Evolutionary conservation across 257 asterid genomes (phyloP), one percentile per base, ranked within the genome.

Genomic region (Solanum virginianum): DNA sequence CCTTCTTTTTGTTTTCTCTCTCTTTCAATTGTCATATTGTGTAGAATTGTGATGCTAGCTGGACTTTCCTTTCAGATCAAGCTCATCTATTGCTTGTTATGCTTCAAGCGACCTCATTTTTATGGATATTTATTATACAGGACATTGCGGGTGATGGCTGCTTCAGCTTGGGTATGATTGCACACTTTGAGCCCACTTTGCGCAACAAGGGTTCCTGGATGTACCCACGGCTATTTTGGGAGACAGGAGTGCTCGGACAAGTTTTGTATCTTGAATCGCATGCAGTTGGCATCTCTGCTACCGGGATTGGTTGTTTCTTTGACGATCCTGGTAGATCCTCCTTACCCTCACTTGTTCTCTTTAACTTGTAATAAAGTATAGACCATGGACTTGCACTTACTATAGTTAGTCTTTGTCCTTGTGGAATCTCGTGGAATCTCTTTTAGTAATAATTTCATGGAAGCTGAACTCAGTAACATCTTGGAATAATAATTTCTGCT

Each of bases 171-270:
- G 98, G 98, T 75, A 95, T 96, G 98, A 96, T 95, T 87, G 97
- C 97, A 70, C 98, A 83, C 75, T 85, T 96, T 85, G 97, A 91
- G 90, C 91, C 97, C 75, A 86, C 90, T 53, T 87, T 95, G 91
- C 89, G 70, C 85, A 92, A 86, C 29, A 86, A 56, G 11, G 98
- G 98, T 53, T 82, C 93, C 29, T 96, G 98, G 98, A 94, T 96
- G 98, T 96, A 96, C 90, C 98, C 98, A 32, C 93, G 97, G 59
- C 84, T 95, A 69, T 96, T 96, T 87, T 96, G 99, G 98, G 99
- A 96, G 89, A 95, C 97, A 54, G 99, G 99, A 87, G 97, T 96
- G 71, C 97, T 96, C 53, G 99, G 99, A 59, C 99, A 96, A 90
- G 94, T 96, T 85, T 88, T 95, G 56, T 95, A 96, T 86, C 98